Evolutionary conservation across 257 asterid genomes (phyloP).

Genomic region (Plantago elongata): DNA sequence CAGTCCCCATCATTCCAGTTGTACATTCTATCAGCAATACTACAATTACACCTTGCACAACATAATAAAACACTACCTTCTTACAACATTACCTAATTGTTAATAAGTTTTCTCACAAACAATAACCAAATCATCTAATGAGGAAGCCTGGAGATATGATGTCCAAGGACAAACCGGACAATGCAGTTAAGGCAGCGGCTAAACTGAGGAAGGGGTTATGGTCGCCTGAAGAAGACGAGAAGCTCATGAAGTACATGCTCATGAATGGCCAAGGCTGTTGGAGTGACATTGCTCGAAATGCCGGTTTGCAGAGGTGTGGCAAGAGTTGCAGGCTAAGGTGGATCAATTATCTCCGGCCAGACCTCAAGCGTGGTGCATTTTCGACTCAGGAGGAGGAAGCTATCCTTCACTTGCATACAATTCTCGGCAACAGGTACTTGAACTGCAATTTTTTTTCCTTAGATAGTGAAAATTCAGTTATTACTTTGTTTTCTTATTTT

Average conservation of each 20-base stretch:
- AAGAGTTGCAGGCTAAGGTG: slow-evolving; percentile 60
- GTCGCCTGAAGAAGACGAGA: slow-evolving; percentile 64
- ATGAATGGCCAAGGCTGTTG: slow-evolving; percentile 61
- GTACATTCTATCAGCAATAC: not conserved
- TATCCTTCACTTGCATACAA: slow-evolving; percentile 55
- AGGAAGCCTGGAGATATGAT: slow-evolving; percentile 32
- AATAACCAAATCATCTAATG: slow-evolving; percentile 16
- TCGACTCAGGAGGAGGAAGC: slow-evolving; percentile 56
- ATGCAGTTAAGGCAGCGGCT: slow-evolving; percentile 7
- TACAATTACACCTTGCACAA: not conserved
- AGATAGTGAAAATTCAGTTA: too few species aligned
- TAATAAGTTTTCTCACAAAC: not conserved
- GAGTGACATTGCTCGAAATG: slow-evolving; percentile 67
- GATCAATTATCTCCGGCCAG: slow-evolving; percentile 62
- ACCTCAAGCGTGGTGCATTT: slow-evolving; percentile 58
- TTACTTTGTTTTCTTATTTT: too few species aligned
- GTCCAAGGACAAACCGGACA: slow-evolving; percentile 21
- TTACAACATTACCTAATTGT: not conserved
- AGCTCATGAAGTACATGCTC: slow-evolving; percentile 46
- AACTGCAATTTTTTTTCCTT: too few species aligned
- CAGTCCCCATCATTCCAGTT: slow-evolving; percentile 32
- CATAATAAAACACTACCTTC: too few species aligned
- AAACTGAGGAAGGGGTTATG: slow-evolving; percentile 50
- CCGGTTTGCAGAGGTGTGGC: slow-evolving; percentile 55
- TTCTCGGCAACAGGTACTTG: slow-evolving; percentile 57